Base-by-base conservation (phyloP, 441 rosid species). In the Pelargonium myrrhifolium region DNA sequence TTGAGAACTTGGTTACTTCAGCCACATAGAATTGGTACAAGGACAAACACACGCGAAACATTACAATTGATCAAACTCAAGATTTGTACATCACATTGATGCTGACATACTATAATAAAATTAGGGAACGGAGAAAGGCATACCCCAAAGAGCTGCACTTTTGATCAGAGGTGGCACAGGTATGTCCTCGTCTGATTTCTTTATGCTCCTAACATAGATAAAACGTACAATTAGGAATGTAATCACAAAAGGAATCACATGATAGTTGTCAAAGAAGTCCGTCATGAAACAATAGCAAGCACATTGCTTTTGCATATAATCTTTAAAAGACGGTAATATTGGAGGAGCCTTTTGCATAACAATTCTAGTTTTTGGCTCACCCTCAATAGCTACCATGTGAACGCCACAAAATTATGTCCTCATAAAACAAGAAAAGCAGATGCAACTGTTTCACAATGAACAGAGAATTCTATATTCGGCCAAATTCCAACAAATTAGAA, bases 141-240 rank as follows among this genome's bases (percentile, higher is more conserved):
- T 82, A 92, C 99, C 98, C 97, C 98, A 94, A 64, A 92, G 96
- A 65, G 80, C 97, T 37, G 99, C 99, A 74, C 98, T 94, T 77
- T 87, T 71, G 53, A 94, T n/a, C 20, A 92, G 96, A 67, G 97
- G 99, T 58, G 97, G 97, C 64, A 94, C 81, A 2, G 98, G 98
- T 69, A 89, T 76, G 77, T 92, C 98, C 71, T 94, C 87, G 22
- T 94, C 96, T 45, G 97, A 85, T 82, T 84, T 88, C 81, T 81
- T 87, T 63, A 55, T 17, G 76, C 75, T 86, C 92, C 98, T 92
- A 78, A 69, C 43, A 26, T 76, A 51, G 71, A 53, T 58, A 42
- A 68, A 14, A 65, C 65, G 71, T 64, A 24, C 14, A 20, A 18
- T n/a, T 15, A 5, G 7, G 6, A n/a, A 53, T 17, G 9, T 21